Base-by-base conservation (phyloP, 139 green algal species). In the Eudorina sp. region DNA sequence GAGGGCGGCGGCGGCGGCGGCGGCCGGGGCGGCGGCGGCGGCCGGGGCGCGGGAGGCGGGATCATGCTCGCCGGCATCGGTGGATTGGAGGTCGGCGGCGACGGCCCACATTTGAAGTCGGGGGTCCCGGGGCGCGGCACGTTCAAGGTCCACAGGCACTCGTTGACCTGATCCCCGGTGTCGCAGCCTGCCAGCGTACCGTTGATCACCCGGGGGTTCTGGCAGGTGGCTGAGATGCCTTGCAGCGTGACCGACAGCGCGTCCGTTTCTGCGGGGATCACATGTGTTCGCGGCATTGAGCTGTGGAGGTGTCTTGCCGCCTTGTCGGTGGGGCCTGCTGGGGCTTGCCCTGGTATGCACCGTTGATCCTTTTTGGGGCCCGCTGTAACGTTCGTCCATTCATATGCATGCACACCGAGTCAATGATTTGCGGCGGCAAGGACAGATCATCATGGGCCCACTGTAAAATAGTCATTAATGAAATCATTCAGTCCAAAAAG, bases 141-240 rank as follows among this genome's bases (percentile, higher is more conserved):
- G 1, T 64, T 25, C 11, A 81, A 62, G 9, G 27, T n/a, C 45
- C 73, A 81, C 19, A 81, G 45, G 2, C 68, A 76, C 38, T 76
- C 68, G 27, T 76, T 72, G 29, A n/a, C 36, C 68, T 76, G 68
- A 38, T 76, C 68, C 5, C 68, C 68, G 38, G 68, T 76, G 13
- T 38, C 68, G 68, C 68, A 76, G 8, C 68, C 68, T 11, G 68
- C 68, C 36, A 51, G 36, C 36, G 38, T 29, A 16, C 51, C 51
- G 68, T 76, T 51, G 9, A 76, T 38, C 11, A n/a, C 19, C 11
- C 68, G 68, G 4, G 68, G 68, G 36, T 29, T 8, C 38, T 76
- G 36, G 68, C 68, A 76, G 9, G 68, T 76, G 36, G 68, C 68
- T 8, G 36, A 11, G 36, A 76, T 31, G 38, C 68, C 68, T 29